phyloP scores from a whole-genome alignment of 2,329 filamentous ascomycete species.

The Fusarium kyushuense region DNA sequence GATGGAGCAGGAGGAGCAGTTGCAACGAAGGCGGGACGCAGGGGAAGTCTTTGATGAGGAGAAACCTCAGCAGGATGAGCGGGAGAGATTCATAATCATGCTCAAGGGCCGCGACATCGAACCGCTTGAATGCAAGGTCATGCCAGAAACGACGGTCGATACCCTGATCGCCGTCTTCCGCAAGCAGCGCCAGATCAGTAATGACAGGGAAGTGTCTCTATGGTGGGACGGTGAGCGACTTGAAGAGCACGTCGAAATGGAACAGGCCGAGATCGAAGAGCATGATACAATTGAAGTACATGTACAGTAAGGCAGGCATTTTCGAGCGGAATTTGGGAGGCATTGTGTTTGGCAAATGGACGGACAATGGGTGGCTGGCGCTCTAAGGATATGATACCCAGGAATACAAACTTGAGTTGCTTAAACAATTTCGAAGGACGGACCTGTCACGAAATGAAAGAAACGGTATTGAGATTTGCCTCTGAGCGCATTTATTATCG shows the following conservation, averaged over 20 bases:
- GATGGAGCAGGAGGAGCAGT: constrained; percentile 63
- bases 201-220: constrained; percentile 68
- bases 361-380: constrained; percentile 13
- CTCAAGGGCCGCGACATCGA: constrained; percentile 66
- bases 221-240: constrained; percentile 82
- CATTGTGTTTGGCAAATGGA: not conserved
- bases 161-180: constrained; percentile 74
- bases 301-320: constrained; percentile 9
- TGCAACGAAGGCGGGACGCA: constrained; percentile 57
- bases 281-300: constrained; percentile 81
- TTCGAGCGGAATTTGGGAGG: constrained; percentile 5
- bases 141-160: constrained; percentile 68
- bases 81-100: constrained; percentile 61
- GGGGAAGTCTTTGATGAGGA: constrained; percentile 56
- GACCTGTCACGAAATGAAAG: not conserved
- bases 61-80: constrained; percentile 43
- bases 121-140: constrained; percentile 64
- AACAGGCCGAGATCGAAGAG: constrained; percentile 78
- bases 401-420: constrained; percentile 36
- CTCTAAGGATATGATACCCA: constrained; percentile 48
- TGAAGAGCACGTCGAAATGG: constrained; percentile 69
- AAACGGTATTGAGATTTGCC: constrained; percentile 20
- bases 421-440: not conserved
- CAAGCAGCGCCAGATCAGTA: constrained; percentile 62
- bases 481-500: constrained; percentile 10